Evolutionary conservation across 2,329 filamentous ascomycete genomes (phyloP), one percentile per base, ranked within the genome.

Genomic region (Podosphaera xanthii): DNA sequence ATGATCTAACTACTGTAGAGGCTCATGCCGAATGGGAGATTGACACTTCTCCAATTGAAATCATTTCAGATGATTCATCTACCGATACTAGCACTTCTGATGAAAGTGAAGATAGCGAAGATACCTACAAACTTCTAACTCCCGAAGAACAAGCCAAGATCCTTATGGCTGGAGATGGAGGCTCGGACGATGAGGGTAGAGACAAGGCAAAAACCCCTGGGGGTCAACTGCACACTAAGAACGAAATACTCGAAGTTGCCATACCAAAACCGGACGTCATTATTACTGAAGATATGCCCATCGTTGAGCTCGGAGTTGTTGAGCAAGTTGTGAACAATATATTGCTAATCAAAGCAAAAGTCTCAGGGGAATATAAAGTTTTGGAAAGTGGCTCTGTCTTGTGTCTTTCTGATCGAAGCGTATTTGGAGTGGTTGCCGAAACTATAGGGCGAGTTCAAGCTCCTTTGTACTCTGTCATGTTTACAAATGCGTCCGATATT

Each of bases 401-500:
- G 35, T 96, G 88, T 71, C 80, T 82, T 35, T 79, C 80, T 62
- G 80, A 92, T 65, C 78, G 88, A 58, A 79, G 77, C 30, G 79
- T 96, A 35, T 78, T 96, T 59, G 92, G 90, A 33, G 83, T 80
- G 22, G 79, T 97, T n/a, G 77, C 82, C 3, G 91, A 97, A 67
- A 86, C 87, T 4, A 78, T 97, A 40, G 92, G 91, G 54, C 81
- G 86, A 67, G 88, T 96, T 2, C 79, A 88, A 63, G 83, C 88
- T 64, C 92, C 92, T 7, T 75, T 90, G 64, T 98, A 97, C 72
- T 86, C 85, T 0, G 79, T 96, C 8, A 79, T 81, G 44, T 94
- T 94, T 69, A 76, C 78, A 14, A 83, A 79, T 56, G 73, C 79
- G 0, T 78, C 81, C 5, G 86, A 89, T 59, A 79, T 94, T 50